These are phyloP conservation scores for Tricholoma terreum DNA, from an alignment of 768 basidiomycete genomes.

Conservation along the genomic window DNA sequence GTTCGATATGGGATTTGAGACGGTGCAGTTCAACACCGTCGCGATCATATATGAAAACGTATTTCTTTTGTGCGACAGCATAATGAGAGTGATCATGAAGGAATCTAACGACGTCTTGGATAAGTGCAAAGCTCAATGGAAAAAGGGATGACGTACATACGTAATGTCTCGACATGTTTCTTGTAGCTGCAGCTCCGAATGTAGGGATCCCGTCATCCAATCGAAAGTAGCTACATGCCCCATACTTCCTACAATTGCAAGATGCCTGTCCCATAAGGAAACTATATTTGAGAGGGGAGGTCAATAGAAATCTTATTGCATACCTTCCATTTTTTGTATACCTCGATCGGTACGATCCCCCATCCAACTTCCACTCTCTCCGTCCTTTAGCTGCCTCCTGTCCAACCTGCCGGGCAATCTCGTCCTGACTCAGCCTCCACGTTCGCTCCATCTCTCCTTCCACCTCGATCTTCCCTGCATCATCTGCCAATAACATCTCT, in stretches of 20 bases:
- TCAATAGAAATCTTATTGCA: constrained; percentile 21
- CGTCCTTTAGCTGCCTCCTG: constrained; percentile 74
- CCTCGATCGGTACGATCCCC: constrained; percentile 79
- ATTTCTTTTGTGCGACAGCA: constrained; percentile 95
- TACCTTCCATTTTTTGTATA: constrained; percentile 92
- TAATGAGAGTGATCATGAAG: constrained; percentile 91
- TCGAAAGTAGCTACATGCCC: constrained; percentile 95
- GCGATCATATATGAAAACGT: constrained; percentile 93
- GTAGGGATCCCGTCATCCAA: constrained; percentile 83
- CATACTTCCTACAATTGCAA: constrained; percentile 77
- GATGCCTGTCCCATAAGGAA: constrained; percentile 47
- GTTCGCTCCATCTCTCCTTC: constrained; percentile 85
- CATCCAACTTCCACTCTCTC: constrained; percentile 78
- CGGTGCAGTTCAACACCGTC: constrained; percentile 91
- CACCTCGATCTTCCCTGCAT: constrained; percentile 68
- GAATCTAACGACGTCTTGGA: constrained; percentile 50
- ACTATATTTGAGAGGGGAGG: background rate
- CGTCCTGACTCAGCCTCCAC: constrained; percentile 83
- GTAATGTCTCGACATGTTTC: constrained; percentile 94
- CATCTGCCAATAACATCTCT: constrained; percentile 65
- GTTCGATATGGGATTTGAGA: constrained; percentile 82
- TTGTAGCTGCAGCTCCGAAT: constrained; percentile 83
- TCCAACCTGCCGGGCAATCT: constrained; percentile 64
- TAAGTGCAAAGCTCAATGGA: background rate
- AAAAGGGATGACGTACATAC: constrained; percentile 39